A percentile compares a stretch with the other conserved stretches of the same genome.
These are phyloP conservation scores for Mycothermus thermophilus DNA, from an alignment of 495 filamentous ascomycete species.

Conservation along the genomic window DNA sequence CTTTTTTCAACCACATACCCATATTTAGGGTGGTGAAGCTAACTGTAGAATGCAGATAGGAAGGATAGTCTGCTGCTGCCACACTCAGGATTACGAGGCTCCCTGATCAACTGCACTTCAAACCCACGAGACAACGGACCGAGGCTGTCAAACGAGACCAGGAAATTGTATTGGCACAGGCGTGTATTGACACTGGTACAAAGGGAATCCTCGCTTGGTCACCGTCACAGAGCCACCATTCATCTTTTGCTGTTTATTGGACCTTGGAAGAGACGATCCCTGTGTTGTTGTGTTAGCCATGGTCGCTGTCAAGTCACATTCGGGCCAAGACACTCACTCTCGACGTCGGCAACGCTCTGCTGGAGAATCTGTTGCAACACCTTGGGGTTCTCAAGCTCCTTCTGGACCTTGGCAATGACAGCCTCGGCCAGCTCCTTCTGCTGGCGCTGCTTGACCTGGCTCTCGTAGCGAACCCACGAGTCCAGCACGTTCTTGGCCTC, in stretches of 20 bases:
- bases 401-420: slow-evolving; percentile 90
- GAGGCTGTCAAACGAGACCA: slow-evolving; percentile 5
- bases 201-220: slow-evolving; percentile 29
- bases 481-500: slow-evolving; percentile 95
- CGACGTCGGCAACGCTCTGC: slow-evolving; percentile 88
- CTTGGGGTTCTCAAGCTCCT: slow-evolving; percentile 96
- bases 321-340: slow-evolving; percentile 54
- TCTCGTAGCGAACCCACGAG: slow-evolving; percentile 96
- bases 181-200: slow-evolving; percentile 31
- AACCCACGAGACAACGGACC: no score
- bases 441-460: slow-evolving; percentile 95
- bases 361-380: slow-evolving; percentile 85
- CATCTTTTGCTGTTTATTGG: slow-evolving; percentile 38
- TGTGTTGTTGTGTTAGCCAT: slow-evolving; percentile 19
- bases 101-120: no score
- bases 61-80: no score
- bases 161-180: slow-evolving; percentile 25
- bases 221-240: slow-evolving; percentile 22
- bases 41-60: no score
- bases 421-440: slow-evolving; percentile 87
- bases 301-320: not conserved
- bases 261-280: slow-evolving; percentile 42
- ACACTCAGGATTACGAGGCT: no score
- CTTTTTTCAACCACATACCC: no score
- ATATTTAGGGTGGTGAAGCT: no score